These are phyloP conservation scores for Trichoderma sp. DNA, from an alignment of 2,329 filamentous ascomycete species.

Conservation along the genomic window DNA sequence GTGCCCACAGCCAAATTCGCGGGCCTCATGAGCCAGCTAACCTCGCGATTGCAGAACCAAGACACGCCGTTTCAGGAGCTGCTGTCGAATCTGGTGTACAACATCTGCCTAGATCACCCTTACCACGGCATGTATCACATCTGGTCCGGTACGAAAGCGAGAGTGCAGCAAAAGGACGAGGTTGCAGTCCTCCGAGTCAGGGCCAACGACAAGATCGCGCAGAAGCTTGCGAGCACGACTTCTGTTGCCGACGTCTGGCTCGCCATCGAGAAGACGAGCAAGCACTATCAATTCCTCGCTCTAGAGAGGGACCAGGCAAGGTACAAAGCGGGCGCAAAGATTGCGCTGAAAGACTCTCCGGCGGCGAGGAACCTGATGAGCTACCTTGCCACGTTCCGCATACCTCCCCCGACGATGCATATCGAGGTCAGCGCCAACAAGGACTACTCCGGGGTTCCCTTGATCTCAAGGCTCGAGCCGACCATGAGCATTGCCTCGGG, in stretches of 20 bases:
- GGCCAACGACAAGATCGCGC: slow-evolving; percentile 71
- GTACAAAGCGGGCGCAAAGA: slow-evolving; percentile 68
- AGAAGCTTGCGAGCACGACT: slow-evolving; percentile 58
- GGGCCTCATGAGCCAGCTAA: slow-evolving; percentile 90
- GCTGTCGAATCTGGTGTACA: slow-evolving; percentile 71
- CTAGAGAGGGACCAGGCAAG: slow-evolving; percentile 64
- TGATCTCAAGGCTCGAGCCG: slow-evolving; percentile 70
- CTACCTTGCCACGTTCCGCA: slow-evolving; percentile 63
- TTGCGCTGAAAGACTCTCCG: slow-evolving; percentile 64
- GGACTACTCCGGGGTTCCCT: slow-evolving; percentile 76
- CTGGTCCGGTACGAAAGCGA: slow-evolving; percentile 76
- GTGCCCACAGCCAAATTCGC: slow-evolving; percentile 94
- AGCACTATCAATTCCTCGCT: slow-evolving; percentile 65
- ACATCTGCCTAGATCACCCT: slow-evolving; percentile 89
- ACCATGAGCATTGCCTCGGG: slow-evolving; percentile 85
- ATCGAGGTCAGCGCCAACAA: slow-evolving; percentile 72
- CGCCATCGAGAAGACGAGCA: slow-evolving; percentile 73
- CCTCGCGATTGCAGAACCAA: slow-evolving; percentile 81
- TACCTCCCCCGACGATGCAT: slow-evolving; percentile 89
- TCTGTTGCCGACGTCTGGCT: slow-evolving; percentile 63
- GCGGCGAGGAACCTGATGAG: slow-evolving; percentile 66
- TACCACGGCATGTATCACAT: slow-evolving; percentile 98
- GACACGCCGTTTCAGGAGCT: slow-evolving; percentile 74
- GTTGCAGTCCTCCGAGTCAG: slow-evolving; percentile 71
- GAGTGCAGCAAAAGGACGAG: slow-evolving; percentile 70